A percentile compares a stretch with the other conserved stretches of the same genome.
These are phyloP conservation scores for Vaccinium myrtillus DNA, from an alignment of 148 eudicot species.

Conservation along the genomic window DNA sequence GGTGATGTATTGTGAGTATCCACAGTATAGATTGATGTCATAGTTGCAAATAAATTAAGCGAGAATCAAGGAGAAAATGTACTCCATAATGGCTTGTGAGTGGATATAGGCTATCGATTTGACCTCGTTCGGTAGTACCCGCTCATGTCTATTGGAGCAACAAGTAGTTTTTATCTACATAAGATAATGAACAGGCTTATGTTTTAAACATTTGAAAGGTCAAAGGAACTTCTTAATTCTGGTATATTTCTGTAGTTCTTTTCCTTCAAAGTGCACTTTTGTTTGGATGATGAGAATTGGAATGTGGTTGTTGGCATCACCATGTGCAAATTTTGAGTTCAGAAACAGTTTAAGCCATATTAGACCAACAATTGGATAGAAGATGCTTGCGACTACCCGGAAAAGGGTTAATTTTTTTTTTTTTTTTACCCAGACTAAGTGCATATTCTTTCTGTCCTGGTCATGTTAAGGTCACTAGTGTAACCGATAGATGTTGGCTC, in stretches of 20 bases:
- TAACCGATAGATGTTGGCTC: neutral
- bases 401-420: neutral
- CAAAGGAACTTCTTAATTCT: neutral
- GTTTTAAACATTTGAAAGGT: neutral
- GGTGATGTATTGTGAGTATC: neutral
- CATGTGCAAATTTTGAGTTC: neutral
- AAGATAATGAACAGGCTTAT: neutral
- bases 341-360: neutral
- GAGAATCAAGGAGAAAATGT: neutral
- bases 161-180: neutral
- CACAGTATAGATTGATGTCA: neutral
- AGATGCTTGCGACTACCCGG: neutral
- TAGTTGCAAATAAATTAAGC: neutral
- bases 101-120: neutral
- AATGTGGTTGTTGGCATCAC: constrained; percentile 7
- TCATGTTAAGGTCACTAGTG: neutral
- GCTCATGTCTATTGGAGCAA: neutral
- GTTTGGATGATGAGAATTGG: neutral
- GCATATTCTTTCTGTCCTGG: neutral
- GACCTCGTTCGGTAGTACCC: neutral
- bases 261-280: neutral
- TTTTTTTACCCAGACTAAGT: neutral
- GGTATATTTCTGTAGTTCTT: neutral
- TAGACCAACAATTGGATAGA: neutral
- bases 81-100: neutral